These are phyloP conservation scores for Knoxdaviesia proteae DNA, from an alignment of 2,329 filamentous ascomycete genomes.

Conservation along the genomic window DNA sequence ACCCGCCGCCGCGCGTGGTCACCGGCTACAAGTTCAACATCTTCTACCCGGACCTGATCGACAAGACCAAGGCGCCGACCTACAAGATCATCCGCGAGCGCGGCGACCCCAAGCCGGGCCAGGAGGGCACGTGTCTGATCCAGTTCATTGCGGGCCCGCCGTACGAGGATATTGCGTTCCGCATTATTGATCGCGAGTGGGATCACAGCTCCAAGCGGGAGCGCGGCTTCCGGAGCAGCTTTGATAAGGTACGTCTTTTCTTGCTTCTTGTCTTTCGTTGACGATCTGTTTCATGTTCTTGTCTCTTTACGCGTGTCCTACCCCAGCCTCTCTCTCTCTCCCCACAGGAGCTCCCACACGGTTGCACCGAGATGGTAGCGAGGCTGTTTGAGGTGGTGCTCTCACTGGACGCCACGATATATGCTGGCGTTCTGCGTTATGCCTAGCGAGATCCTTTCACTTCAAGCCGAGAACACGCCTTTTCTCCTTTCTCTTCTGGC, in stretches of 20 bases:
- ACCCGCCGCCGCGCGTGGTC: conserved; percentile 91
- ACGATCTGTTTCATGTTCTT: conserved; percentile 1
- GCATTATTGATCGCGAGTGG: conserved; percentile 97
- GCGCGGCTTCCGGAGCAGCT: conserved; percentile 84
- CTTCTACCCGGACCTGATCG: conserved; percentile 92
- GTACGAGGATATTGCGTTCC: conserved; percentile 91
- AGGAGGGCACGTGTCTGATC: conserved; percentile 93
- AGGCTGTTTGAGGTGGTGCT: no score
- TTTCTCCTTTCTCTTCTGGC: conserved; percentile 1
- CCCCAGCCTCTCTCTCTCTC: conserved; percentile 5
- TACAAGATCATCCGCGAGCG: conserved; percentile 90
- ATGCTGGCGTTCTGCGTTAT: no score
- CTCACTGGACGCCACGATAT: no score
- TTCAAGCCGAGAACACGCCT: no score
- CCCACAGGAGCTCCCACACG: conserved; percentile 2
- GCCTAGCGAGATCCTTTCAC: no score
- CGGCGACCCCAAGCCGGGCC: conserved; percentile 79
- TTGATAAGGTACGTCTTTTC: conserved; percentile 61
- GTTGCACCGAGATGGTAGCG: no score
- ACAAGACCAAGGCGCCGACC: conserved; percentile 83
- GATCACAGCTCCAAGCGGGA: conserved; percentile 94
- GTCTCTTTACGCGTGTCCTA: neutral
- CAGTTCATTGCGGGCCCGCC: conserved; percentile 88
- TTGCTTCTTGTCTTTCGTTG: neutral
- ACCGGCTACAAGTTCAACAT: conserved; percentile 99